Percentiles rank a stretch among this genome's conserved stretches.
phyloP scores from a whole-genome alignment of 2,329 filamentous ascomycete genomes.

The Fusarium protoensiforme region DNA sequence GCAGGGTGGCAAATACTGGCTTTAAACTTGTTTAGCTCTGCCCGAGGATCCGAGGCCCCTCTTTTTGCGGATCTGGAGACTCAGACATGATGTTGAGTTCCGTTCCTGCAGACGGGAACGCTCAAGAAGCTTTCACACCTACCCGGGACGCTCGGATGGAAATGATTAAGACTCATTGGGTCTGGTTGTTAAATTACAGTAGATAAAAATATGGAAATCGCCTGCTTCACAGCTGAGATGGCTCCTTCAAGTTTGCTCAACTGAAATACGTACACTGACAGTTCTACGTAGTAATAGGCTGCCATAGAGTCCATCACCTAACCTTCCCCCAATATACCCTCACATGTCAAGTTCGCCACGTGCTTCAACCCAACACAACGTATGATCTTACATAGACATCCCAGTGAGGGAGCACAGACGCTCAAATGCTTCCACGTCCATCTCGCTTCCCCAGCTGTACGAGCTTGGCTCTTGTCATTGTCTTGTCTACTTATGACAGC shows the following conservation, averaged over 20 bases:
- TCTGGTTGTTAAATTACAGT: neutral
- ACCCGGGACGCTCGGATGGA: neutral
- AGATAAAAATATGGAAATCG: neutral
- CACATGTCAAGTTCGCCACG: neutral
- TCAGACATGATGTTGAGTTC: neutral
- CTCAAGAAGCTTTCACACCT: neutral
- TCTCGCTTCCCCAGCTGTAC: neutral
- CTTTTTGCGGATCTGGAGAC: neutral
- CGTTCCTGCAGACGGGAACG: neutral
- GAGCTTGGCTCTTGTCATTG: neutral
- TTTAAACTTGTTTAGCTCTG: neutral
- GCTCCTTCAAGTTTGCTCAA: neutral
- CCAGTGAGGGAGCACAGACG: neutral
- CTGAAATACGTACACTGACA: neutral
- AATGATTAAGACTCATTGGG: neutral
- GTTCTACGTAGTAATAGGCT: neutral
- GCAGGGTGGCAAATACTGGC: neutral
- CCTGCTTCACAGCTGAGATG: neutral
- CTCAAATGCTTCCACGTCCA: neutral
- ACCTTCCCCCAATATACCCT: neutral
- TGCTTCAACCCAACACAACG: neutral
- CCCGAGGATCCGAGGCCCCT: neutral
- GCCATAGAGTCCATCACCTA: neutral
- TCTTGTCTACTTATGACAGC: constrained; percentile 1
- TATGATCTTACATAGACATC: neutral